Evolutionary conservation across 148 eudicot species (phyloP), one percentile per base, ranked within the genome.

Genomic region (Camellia japonica): DNA sequence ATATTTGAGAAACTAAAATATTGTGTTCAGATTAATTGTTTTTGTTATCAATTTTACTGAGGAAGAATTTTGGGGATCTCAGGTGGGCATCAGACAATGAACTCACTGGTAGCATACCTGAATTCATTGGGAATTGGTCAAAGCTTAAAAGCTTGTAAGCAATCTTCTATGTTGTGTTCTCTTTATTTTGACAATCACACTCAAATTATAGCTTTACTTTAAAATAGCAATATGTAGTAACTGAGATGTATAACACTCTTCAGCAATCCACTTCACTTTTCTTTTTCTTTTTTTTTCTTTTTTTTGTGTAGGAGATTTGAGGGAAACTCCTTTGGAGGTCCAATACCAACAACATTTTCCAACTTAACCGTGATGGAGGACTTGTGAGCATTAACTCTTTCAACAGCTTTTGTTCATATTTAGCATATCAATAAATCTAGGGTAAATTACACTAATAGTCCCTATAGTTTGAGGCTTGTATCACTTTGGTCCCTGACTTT

Each of bases 71-170:
- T 82, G 71, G 20, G 59, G 75, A 8, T 78, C 79, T 85, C 87
- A 94, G 98, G 86, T 91, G 93, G 93, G 97, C 90, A 20, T 88
- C 92, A n/a, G 97, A 93, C 71, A 84, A 63, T 75, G 90, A 85
- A 73, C 81, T 93, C 76, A 91, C 90, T 0, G 97, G 97, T 43
- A 62, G 74, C 30, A 88, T 93, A 82, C 98, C 98, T 41, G 87
- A 84, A 18, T 94, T 90, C 80, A 88, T 91, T 6, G 92, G 93
- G 72, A 87, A 79, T 74, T 90, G 90, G 90, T 84, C 90, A 84
- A 85, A 86, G 80, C 91, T 91, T 66, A 72, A 55, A 68, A 55
- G 7, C 13, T 73, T 93, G 93, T 90, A 80, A 82, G 73, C 23
- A 43, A 46, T 47, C 4, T 47, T 23, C 23, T 47, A 47, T 47